Percentiles rank a stretch among this genome's conserved stretches.
phyloP scores from a whole-genome alignment of 768 basidiomycete species.

The Vishniacozyma victoriae region DNA sequence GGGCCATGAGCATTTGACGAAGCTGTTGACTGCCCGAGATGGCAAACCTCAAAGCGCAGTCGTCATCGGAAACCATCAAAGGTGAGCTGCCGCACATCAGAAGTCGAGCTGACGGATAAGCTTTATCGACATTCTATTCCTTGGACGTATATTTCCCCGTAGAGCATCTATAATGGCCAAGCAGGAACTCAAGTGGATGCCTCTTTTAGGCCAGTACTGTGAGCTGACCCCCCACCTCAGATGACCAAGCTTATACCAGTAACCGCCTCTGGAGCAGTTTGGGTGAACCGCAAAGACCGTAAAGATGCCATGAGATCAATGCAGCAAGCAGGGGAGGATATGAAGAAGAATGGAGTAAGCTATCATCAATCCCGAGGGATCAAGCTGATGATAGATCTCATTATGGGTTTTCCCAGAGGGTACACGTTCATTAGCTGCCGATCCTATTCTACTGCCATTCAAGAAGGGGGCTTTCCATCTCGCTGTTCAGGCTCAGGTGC shows the following conservation, averaged over 20 bases:
- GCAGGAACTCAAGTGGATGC: slow-evolving; percentile 75
- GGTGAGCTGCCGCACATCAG: slow-evolving; percentile 17
- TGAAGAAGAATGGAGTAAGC: slow-evolving; percentile 55
- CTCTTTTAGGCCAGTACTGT: slow-evolving; percentile 76
- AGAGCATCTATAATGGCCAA: slow-evolving; percentile 87
- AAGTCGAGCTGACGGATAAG: slow-evolving; percentile 9
- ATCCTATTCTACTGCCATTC: slow-evolving; percentile 70
- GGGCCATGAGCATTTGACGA: slow-evolving; percentile 71
- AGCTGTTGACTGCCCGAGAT: slow-evolving; percentile 22
- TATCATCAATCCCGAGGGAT: too few relatives aligned
- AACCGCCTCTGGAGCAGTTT: slow-evolving; percentile 80
- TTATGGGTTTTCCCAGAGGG: slow-evolving; percentile 97
- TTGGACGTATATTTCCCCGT: slow-evolving; percentile 79
- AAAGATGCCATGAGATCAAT: slow-evolving; percentile 67
- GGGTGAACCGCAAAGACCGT: slow-evolving; percentile 80
- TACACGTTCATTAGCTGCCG: slow-evolving; percentile 67
- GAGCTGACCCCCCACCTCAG: slow-evolving; percentile 5
- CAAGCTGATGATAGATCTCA: slow-evolving; percentile 53
- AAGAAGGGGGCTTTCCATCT: slow-evolving; percentile 99
- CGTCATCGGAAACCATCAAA: slow-evolving; percentile 85
- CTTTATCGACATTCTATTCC: slow-evolving; percentile 56
- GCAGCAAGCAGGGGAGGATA: slow-evolving; percentile 65
- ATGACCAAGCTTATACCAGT: slow-evolving; percentile 45
- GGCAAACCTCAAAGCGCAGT: slow-evolving; percentile 52
- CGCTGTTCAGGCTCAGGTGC: slow-evolving; percentile 78